Conservation (phyloP, 441 rosid genomes). For the Jatropha podagrica region DNA sequence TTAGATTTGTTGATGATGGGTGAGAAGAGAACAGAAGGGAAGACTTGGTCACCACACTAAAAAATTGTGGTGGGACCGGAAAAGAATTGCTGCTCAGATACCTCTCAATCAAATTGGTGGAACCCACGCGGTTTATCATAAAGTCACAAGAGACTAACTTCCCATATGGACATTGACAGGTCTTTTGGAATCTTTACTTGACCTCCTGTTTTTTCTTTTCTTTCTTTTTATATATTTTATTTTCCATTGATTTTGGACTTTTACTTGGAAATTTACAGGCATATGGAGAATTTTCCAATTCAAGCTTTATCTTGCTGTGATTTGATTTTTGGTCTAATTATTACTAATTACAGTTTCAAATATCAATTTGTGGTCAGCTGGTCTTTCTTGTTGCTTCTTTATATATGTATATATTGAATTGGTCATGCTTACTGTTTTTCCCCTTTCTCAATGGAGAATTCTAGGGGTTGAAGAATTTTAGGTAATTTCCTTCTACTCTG, state of each 20-base stretch:
- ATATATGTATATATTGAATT: constrained; percentile 16
- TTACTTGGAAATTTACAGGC: constrained; percentile 40
- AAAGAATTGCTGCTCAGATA: neutral
- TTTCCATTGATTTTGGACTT: constrained; percentile 22
- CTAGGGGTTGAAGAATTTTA: neutral
- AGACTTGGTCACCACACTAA: constrained; percentile 48
- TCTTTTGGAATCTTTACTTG: constrained; percentile 11
- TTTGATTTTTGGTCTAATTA: neutral
- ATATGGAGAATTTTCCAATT: constrained; percentile 6
- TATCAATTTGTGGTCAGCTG: constrained; percentile 1
- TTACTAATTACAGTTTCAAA: no score
- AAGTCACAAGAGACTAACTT: constrained; percentile 23
- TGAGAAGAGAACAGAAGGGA: neutral
- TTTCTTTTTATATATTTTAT: no score
- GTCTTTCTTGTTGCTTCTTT: neutral
- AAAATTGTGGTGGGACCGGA: neutral
- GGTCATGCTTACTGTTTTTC: constrained; percentile 14
- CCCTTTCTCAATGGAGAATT: neutral
- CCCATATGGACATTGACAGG: constrained; percentile 9
- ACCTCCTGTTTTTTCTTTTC: constrained; percentile 7
- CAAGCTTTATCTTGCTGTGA: neutral
- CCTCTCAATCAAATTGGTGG: constrained; percentile 25
- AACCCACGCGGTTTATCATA: constrained; percentile 50
- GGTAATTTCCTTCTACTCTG: neutral
- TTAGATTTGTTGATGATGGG: no score